A percentile compares a stretch with the other conserved stretches of the same genome.
phyloP scores from a whole-genome alignment of 129 eudicot genomes.

The Saussurea involucrata region DNA sequence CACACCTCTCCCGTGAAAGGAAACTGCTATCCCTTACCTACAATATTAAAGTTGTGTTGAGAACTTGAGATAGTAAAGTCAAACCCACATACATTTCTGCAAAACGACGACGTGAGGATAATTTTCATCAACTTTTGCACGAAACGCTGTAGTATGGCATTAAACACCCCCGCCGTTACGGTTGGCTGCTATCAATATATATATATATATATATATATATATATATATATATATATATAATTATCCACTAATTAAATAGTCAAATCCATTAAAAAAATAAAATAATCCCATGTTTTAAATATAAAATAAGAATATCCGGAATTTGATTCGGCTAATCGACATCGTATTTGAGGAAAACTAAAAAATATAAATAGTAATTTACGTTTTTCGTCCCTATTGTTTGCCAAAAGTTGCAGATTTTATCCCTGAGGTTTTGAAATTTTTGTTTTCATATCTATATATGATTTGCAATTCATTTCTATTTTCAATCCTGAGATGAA shows the following conservation, averaged over 20 bases:
- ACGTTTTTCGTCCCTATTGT: too few species aligned
- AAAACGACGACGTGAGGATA: background rate
- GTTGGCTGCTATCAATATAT: background rate
- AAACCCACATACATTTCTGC: background rate
- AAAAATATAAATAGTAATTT: background rate
- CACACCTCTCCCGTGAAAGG: constrained; percentile 18
- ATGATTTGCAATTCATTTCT: too few species aligned
- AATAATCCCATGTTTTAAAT: background rate
- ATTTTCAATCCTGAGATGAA: too few species aligned
- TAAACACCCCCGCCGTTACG: background rate
- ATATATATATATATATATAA: background rate
- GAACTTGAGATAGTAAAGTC: too few species aligned
- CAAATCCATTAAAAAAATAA: background rate
- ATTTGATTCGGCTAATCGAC: constrained; percentile 13
- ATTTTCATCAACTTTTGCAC: background rate
- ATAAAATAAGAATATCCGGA: background rate
- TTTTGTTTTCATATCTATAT: too few species aligned
- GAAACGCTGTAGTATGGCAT: background rate
- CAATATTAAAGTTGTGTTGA: background rate
- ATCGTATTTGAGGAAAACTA: background rate
- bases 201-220: background rate
- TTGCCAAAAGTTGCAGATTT: too few species aligned
- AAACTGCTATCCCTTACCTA: background rate
- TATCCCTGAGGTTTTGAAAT: too few species aligned
- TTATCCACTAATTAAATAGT: background rate